phyloP scores from a whole-genome alignment of 345 rosid genomes.

The Xanthoceras sorbifolium region DNA sequence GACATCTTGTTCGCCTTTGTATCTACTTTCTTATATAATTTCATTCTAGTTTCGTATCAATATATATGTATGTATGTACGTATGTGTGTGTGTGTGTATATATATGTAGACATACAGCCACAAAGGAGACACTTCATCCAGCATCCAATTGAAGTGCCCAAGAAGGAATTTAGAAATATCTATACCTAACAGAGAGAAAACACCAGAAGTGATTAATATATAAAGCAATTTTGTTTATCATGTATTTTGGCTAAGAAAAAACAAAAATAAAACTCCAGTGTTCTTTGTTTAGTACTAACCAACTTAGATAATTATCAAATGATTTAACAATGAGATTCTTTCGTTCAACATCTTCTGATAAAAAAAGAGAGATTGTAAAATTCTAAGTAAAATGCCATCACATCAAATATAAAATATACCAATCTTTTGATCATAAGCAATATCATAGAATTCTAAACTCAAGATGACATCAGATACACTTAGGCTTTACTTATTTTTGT shows the following conservation, averaged over 20 bases:
- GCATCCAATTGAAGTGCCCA: neutral
- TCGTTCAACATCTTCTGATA: neutral
- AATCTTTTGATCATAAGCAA: neutral
- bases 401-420: neutral
- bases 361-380: neutral
- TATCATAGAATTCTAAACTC: neutral
- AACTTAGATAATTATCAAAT: no score
- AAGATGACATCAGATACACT: neutral
- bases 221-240: neutral
- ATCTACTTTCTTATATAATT: no score
- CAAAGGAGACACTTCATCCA: neutral
- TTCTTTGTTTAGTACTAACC: neutral
- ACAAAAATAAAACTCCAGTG: neutral
- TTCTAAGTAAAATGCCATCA: neutral
- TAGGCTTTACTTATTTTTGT: neutral
- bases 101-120: neutral
- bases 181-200: neutral
- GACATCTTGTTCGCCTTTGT: no score
- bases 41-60: no score
- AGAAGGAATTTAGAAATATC: neutral
- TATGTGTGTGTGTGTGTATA: no score
- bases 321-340: neutral
- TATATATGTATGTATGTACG: no score
- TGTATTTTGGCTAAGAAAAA: neutral
- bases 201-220: neutral